Conservation (phyloP, 768 basidiomycete genomes). For the Exidia glandulosa region DNA sequence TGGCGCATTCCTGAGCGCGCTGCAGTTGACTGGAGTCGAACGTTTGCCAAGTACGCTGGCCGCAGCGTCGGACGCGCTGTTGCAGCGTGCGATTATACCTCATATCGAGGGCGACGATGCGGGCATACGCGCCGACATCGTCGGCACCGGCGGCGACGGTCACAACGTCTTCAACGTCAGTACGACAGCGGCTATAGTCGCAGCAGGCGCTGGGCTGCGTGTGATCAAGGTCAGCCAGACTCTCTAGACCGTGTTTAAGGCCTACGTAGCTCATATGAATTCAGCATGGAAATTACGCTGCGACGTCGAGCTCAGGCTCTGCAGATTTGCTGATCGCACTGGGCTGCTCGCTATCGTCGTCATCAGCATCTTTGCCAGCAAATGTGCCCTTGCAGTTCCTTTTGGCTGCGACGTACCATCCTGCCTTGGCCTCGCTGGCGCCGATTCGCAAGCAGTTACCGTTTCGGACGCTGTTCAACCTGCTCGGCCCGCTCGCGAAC, state of each 20-base stretch:
- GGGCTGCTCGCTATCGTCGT: slow-evolving; percentile 56
- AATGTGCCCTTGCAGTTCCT: slow-evolving; percentile 80
- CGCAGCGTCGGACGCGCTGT: slow-evolving; percentile 65
- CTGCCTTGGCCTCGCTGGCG: slow-evolving; percentile 66
- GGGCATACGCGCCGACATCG: slow-evolving; percentile 49
- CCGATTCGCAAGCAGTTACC: slow-evolving; percentile 80
- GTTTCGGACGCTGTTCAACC: slow-evolving; percentile 94
- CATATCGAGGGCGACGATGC: slow-evolving; percentile 42
- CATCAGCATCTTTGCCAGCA: slow-evolving; percentile 41
- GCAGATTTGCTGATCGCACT: slow-evolving; percentile 85
- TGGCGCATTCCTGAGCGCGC: slow-evolving; percentile 80
- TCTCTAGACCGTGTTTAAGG: background rate
- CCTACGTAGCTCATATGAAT: background rate
- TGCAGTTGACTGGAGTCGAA: slow-evolving; percentile 73
- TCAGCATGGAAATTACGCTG: slow-evolving; percentile 84
- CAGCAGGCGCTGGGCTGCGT: slow-evolving; percentile 86
- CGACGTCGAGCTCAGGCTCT: slow-evolving; percentile 88
- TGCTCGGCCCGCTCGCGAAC: slow-evolving; percentile 89
- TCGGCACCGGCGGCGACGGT: slow-evolving; percentile 92
- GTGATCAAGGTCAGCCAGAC: slow-evolving; percentile 70
- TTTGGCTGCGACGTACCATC: slow-evolving; percentile 90
- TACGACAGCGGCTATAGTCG: slow-evolving; percentile 87
- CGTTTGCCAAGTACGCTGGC: slow-evolving; percentile 63
- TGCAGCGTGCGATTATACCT: slow-evolving; percentile 54
- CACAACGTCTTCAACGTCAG: slow-evolving; percentile 96